Base-by-base conservation (phyloP, 176 grass and related monocot species). In the Themeda triandra region DNA sequence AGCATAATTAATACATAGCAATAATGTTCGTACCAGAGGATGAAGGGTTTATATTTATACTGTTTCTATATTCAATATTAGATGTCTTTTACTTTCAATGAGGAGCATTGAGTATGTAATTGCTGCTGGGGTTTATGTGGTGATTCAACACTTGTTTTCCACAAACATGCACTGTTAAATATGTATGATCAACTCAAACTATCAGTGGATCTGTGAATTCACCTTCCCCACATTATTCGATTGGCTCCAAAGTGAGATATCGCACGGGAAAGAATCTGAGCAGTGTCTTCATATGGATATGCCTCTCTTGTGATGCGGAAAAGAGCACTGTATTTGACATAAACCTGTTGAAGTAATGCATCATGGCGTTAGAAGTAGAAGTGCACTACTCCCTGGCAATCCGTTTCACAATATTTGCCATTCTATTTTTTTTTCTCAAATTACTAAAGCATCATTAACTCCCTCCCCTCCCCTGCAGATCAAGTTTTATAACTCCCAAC, bases 171-270 rank as follows among this genome's bases (percentile, higher is more conserved):
- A 71, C 62, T 19, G 13, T 51, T 36, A 73, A 71, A 78, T 18
- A n/a, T 73, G 13, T 60, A 19, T 53, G n/a, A 66, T 60, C 40
- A 64, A 79, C 56, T 35, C 19, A 54, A 58, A 69, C 53, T 73
- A 8, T 10, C 23, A 37, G 9, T 48, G 36, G 17, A 25, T 35
- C 7, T 36, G 45, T 67, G 39, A 75, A 82, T 63, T 76, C 60
- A 97, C 95, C 92, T 94, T 86, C 95, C 95, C 95, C 95, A 94
- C 86, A 97, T 92, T 73, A 97, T 81, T 49, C 88, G 88, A 56
- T 84, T 89, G 13, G 95, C 90, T 81, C 95, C 92, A 42, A 80
- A 97, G 73, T 56, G 89, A 76, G 86, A 80, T 71, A 94, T 84
- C 4, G 63, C 86, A 39, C 84, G 63, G 35, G 75, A 92, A 91